Evolutionary conservation across 1,284 basidiomycete genomes (phyloP), one percentile per base, ranked within the genome.

Genomic region (Pholiota adiposa): DNA sequence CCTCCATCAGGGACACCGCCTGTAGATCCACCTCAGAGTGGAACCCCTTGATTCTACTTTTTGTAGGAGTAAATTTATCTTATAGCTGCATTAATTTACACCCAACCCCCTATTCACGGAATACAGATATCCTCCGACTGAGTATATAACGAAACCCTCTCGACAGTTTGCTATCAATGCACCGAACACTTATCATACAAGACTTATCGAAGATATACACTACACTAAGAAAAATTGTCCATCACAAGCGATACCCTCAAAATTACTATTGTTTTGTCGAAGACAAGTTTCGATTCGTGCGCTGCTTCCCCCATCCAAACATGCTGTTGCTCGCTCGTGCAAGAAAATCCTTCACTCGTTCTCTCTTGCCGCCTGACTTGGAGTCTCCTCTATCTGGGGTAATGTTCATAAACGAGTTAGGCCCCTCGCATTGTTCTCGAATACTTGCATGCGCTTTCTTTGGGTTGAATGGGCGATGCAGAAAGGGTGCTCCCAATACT

Each of bases 331-430:
- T 71, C 21, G 74, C 74, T 44, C 68, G 71, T n/a, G 69, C 63
- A 29, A 76, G 58, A 14, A 72, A 62, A 34, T 44, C 62, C 51
- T 61, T 70, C 40, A 73, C 58, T 38, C 60, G 68, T 36, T 67
- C 67, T 36, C 60, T 54, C 38, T 63, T 66, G 4, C 46, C 58
- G 31, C 64, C 59, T 52, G 53, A 48, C 52, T 60, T 62, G n/a
- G 34, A 34, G 21, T 59, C 46, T 27, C 52, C 50, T 54, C 63
- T 62, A 29, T 76, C 73, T 18, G 73, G 74, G 25, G 72, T 73
- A 51, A 78, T 72, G 59, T 76, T 72, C 34, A 78, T 79, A 63
- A 79, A 79, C 3, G 78, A 79, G 54, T 62, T 72, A 11, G 72
- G 69, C 8, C 56, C 57, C 27, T 63, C 61, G 6, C 31, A 50